Evolutionary conservation across 2,329 filamentous ascomycete species (phyloP).

Genomic region (Aspergillus vadensis): DNA sequence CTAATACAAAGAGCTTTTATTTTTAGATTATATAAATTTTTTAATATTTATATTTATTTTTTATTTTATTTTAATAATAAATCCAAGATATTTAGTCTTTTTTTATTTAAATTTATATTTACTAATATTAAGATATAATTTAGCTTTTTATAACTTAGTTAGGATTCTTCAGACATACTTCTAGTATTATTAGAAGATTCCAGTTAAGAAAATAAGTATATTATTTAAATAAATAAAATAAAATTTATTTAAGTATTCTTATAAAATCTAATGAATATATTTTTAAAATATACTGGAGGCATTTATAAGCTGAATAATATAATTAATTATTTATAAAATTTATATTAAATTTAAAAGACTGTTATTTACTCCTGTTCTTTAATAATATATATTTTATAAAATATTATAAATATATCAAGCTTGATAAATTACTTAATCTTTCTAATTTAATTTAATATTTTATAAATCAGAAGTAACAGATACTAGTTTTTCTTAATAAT

Average conservation of each 20-base stretch:
- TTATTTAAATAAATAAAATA: conserved; percentile 4
- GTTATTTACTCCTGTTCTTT: background rate
- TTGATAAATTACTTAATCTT: background rate
- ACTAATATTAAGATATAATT: background rate
- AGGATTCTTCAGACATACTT: background rate
- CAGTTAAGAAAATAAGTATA: background rate
- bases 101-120: background rate
- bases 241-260: background rate
- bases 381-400: background rate
- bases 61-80: background rate
- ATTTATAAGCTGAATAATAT: background rate
- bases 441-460: background rate
- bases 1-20: background rate
- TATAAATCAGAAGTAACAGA: background rate
- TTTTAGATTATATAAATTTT: background rate
- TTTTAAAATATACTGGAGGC: background rate
- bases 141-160: background rate
- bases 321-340: background rate
- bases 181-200: background rate
- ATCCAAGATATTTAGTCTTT: conserved; percentile 1
- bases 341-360: background rate
- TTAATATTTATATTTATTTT: background rate
- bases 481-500: conserved; percentile 1
- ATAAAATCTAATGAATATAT: background rate
- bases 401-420: background rate